Evolutionary conservation across 140 eudicot species (phyloP), one percentile per base, ranked within the genome.

Genomic region (Artemisia princeps): DNA sequence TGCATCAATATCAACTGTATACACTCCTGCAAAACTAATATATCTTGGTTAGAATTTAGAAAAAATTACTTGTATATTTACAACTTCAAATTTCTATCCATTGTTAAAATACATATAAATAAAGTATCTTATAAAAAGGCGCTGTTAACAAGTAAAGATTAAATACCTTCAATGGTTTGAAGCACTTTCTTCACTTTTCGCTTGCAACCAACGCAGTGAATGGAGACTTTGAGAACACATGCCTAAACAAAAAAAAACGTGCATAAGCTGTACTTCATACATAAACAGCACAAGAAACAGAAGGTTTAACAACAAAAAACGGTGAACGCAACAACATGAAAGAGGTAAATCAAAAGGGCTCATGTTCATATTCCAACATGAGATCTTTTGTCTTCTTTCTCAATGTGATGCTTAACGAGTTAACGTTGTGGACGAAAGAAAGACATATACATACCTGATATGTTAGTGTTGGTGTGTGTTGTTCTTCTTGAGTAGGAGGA

Each of bases 171-270:
- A 59, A 90, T 84, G 84, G 72, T 55, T n/a, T 80, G 90, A 4
- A 90, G 88, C 40, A 90, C 81, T 87, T 78, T 90, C 88, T 87
- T 87, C 71, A 90, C 90, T 79, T 90, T 85, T 63, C 88, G 77
- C 73, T 79, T 84, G 84, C 97, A 90, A 26, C 97, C 97, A 70
- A 78, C 79, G 33, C 97, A 90, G 72, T 90, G 97, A 69, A 90
- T 90, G 76, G 97, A 85, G 58, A 84, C 94, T 64, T 79, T 90
- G 65, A 90, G 79, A 69, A 79, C 77, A 87, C 94, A 90, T 65
- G 87, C 82, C 95, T 90, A 79, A 42, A 70, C 8, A 33, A 33
- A 5, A 33, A 10, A 56, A 26, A 26, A 66, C 55, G 70, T 13
- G 65, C 65, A 68, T 50, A 22, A 45, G 13, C 50, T 13, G 13